Conservation (phyloP, 1,139 yeast genomes). For the Debaryomyces robertsiae region DNA sequence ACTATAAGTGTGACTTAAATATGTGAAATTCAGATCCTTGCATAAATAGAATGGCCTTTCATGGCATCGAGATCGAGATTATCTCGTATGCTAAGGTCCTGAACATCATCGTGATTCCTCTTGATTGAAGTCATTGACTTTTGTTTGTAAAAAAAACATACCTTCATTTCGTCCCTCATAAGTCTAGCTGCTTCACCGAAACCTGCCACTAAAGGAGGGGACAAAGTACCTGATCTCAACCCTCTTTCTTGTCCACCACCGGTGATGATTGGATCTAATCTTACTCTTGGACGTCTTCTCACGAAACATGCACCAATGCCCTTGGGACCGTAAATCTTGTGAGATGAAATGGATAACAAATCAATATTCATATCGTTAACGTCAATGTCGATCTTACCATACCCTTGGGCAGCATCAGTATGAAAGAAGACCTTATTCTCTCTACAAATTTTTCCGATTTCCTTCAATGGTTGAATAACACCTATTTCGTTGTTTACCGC, state of each 20-base stretch:
- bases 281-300: conserved; percentile 97
- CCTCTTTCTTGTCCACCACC: conserved; percentile 99
- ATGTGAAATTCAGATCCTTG: conserved; percentile 24
- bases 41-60: conserved; percentile 17
- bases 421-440: conserved; percentile 91
- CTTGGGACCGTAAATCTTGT: conserved; percentile 97
- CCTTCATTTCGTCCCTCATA: conserved; percentile 67
- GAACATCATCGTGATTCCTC: conserved; percentile 4
- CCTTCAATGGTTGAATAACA: conserved; percentile 93
- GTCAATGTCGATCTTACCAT: conserved; percentile 89
- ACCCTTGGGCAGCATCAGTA: conserved; percentile 98
- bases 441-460: conserved; percentile 87
- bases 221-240: conserved; percentile 92
- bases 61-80: conserved; percentile 8
- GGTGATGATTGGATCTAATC: conserved; percentile 89
- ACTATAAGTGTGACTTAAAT: conserved; percentile 1
- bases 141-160: conserved; percentile 17
- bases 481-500: conserved; percentile 98
- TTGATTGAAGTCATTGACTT: neutral
- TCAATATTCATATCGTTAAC: conserved; percentile 94
- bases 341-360: conserved; percentile 89
- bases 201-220: conserved; percentile 94
- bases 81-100: conserved; percentile 6
- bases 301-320: conserved; percentile 96
- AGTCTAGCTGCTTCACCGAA: conserved; percentile 97